A percentile compares a stretch with the other conserved stretches of the same genome.
Conservation (phyloP, 305 asterid genomes). For the Ilex paraguariensis region DNA sequence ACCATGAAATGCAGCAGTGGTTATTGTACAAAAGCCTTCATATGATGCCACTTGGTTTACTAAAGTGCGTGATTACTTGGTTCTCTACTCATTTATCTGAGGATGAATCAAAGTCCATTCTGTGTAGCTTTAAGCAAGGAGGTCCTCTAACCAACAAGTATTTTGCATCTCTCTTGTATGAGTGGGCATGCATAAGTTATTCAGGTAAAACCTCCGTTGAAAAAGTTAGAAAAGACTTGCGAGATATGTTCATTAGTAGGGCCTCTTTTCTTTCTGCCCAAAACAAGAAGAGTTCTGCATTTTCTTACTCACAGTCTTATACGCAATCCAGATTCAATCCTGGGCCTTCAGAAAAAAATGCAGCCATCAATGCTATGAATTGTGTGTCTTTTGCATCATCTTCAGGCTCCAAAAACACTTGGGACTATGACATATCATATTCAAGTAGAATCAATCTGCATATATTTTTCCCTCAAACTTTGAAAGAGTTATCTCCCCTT, state of each 20-base stretch:
- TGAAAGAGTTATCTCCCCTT: slow-evolving; percentile 27
- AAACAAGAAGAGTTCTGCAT: slow-evolving; percentile 24
- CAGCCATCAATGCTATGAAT: slow-evolving; percentile 18
- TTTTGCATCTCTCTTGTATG: slow-evolving; percentile 45
- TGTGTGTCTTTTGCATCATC: slow-evolving; percentile 30
- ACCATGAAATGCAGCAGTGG: slow-evolving; percentile 61
- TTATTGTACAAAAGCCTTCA: slow-evolving; percentile 53
- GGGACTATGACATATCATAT: slow-evolving; percentile 24
- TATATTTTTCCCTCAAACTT: slow-evolving; percentile 45
- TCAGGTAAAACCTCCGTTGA: slow-evolving; percentile 62
- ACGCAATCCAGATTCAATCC: slow-evolving; percentile 13
- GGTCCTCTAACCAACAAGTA: slow-evolving; percentile 38
- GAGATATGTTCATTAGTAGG: slow-evolving; percentile 46
- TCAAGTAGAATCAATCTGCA: slow-evolving; percentile 35
- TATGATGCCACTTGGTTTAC: slow-evolving; percentile 77
- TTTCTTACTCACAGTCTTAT: slow-evolving; percentile 17
- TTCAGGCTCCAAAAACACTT: slow-evolving; percentile 33
- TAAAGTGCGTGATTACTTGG: slow-evolving; percentile 58
- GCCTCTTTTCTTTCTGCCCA: slow-evolving; percentile 52
- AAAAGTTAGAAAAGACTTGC: slow-evolving; percentile 52
- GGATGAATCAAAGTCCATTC: slow-evolving; percentile 42
- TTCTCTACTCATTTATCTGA: slow-evolving; percentile 58
- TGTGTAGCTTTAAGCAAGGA: slow-evolving; percentile 40
- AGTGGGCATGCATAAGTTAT: slow-evolving; percentile 63
- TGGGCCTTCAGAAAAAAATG: slow-evolving; percentile 19